Evolutionary conservation across 2,329 filamentous ascomycete genomes (phyloP), one percentile per base, ranked within the genome.

Genomic region (Alternaria rosae): DNA sequence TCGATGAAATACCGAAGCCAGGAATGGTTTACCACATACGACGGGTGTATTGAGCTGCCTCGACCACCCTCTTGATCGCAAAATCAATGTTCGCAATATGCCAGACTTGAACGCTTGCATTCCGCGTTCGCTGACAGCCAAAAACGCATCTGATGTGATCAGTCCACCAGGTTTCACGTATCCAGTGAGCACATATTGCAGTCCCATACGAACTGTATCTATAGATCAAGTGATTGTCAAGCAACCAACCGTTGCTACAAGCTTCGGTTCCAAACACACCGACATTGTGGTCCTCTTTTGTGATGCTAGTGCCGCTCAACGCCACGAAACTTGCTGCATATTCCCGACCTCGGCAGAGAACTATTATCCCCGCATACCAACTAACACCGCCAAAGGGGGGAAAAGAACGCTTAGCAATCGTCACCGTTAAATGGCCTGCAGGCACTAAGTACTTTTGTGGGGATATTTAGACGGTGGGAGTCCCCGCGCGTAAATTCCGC

Each of bases 261-360:
- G 15, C 20, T 20, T 51, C 30, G 13, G 21, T 15, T 12, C 3
- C 13, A 4, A 51, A 21, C 20, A 25, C 47, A 8, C 28, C 30
- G 41, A 23, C 28, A 13, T n/a, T 15, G 12, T 48, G 28, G 50
- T 28, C 28, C 53, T 44, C 20, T 15, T 57, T 59, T 54, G 44
- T 43, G 35, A 21, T 26, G 7, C 30, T 52, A 35, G 48, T 38
- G 44, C 30, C 28, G 54, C 41, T 17, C 25, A 45, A 32, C 38
- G 25, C 26, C 12, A 28, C 35, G 28, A 21, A 48, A 21, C 17
- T 32, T 6, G n/a, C 28, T 57, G 44, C 52, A 26, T 59, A 57
- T 63, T 32, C 53, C 57, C 68, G 69, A 74, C 73, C 73, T 76
- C 73, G 73, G 72, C 60, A 69, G 23, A 45, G 32, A 23, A 20